Evolutionary conservation across 208 protist species (phyloP).

Genomic region (Trypanosoma cruzi): DNA sequence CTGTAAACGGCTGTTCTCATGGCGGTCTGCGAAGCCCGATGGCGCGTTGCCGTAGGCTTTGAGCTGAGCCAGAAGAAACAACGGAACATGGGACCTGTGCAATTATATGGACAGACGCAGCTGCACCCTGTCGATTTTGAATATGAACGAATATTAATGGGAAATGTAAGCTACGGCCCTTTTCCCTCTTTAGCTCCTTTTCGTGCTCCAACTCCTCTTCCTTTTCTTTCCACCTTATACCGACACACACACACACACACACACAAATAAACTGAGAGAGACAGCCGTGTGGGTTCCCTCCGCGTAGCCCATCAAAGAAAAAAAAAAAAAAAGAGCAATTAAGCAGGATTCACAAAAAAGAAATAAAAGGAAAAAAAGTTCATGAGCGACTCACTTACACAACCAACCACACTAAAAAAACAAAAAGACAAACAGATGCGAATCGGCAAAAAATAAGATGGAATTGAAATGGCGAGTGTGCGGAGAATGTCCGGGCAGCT

Average conservation of each 20-base stretch:
- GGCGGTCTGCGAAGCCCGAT: neutral
- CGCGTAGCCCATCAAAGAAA: neutral
- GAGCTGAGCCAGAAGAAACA: constrained; percentile 3
- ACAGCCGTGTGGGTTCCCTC: neutral
- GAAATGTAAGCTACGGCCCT: neutral
- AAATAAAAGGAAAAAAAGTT: constrained; percentile 6
- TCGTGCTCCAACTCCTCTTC: neutral
- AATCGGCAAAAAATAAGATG: neutral
- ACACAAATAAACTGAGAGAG: neutral
- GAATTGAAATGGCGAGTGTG: neutral
- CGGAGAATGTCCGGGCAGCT: neutral
- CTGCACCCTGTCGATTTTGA: neutral
- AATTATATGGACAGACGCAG: neutral
- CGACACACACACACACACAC: neutral
- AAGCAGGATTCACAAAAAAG: neutral
- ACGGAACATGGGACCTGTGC: constrained; percentile 2
- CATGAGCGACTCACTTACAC: neutral
- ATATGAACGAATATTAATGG: neutral
- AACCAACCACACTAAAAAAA: neutral
- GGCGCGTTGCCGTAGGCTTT: constrained; percentile 5
- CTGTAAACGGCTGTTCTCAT: neutral
- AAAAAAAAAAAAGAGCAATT: too few relatives aligned
- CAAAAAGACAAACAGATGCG: neutral
- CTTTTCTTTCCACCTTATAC: neutral
- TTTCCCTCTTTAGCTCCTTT: neutral